phyloP scores from a whole-genome alignment of 345 rosid genomes.

The Camelina hispida region DNA sequence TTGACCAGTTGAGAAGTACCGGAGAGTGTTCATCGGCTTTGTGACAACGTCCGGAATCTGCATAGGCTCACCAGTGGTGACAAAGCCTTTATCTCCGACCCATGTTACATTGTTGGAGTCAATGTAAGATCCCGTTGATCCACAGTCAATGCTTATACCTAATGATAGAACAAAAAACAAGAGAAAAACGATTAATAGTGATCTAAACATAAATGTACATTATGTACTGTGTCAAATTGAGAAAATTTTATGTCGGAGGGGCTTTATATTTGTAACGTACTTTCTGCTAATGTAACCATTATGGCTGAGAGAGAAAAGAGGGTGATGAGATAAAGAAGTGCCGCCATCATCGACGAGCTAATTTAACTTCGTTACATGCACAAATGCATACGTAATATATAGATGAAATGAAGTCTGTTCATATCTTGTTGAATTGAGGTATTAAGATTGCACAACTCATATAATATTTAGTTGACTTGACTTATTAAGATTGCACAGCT shows the following conservation, averaged over 20 bases:
- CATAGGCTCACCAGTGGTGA: constrained; percentile 31
- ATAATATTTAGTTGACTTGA: constrained; percentile 30
- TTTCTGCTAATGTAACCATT: not conserved
- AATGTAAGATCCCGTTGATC: constrained; percentile 36
- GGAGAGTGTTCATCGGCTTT: constrained; percentile 31
- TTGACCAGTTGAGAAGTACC: constrained; percentile 39
- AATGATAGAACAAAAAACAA: not conserved
- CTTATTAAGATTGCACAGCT: constrained; percentile 10
- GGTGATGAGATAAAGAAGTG: constrained; percentile 14
- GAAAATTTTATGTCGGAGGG: not conserved
- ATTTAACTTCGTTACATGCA: constrained; percentile 23
- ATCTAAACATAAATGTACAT: not conserved
- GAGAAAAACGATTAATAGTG: not conserved
- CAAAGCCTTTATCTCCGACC: constrained; percentile 40
- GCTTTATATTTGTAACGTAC: not conserved
- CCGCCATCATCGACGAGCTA: constrained; percentile 30
- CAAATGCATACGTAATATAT: constrained; percentile 24
- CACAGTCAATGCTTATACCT: constrained; percentile 40
- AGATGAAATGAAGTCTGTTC: not conserved
- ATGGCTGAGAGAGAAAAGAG: not conserved
- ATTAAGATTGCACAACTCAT: not conserved
- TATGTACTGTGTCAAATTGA: not conserved
- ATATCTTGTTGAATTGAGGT: not conserved
- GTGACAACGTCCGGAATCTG: constrained; percentile 13
- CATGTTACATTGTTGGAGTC: constrained; percentile 38